phyloP scores from a whole-genome alignment of 225 moss, liverwort and hornwort genomes.

The Marchantia paleacea region DNA sequence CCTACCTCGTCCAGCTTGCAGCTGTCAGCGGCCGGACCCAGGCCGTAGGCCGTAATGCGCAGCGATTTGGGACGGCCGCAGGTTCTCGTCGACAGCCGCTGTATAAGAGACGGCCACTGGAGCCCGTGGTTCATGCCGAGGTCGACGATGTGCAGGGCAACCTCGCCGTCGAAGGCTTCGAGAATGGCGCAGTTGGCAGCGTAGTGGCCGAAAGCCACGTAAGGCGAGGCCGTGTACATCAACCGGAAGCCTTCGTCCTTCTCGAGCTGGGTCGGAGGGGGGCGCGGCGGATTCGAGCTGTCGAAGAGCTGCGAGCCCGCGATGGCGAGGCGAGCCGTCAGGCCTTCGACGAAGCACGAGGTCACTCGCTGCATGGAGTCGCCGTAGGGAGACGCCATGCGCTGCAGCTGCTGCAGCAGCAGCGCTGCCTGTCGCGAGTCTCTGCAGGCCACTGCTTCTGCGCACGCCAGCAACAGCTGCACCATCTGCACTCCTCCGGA shows the following conservation, averaged over 20 bases:
- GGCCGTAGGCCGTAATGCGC: constrained; percentile 34
- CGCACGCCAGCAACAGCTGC: constrained; percentile 38
- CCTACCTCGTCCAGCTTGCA: constrained; percentile 25
- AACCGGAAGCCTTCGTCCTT: constrained; percentile 31
- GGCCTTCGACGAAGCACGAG: constrained; percentile 36
- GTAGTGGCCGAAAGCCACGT: constrained; percentile 38
- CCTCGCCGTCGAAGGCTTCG: constrained; percentile 35
- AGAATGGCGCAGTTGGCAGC: constrained; percentile 34
- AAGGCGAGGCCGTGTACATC: constrained; percentile 23
- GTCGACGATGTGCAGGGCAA: constrained; percentile 34
- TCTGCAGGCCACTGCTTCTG: constrained; percentile 38
- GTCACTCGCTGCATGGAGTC: constrained; percentile 40
- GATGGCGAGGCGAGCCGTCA: constrained; percentile 22
- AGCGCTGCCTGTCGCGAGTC: constrained; percentile 30
- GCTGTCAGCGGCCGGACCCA: constrained; percentile 17
- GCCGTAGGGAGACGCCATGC: constrained; percentile 29
- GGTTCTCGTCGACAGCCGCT: constrained; percentile 23
- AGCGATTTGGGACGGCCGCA: constrained; percentile 31
- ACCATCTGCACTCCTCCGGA: constrained; percentile 38
- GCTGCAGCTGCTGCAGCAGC: constrained; percentile 33
- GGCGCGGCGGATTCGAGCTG: background rate
- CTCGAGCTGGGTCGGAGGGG: constrained; percentile 26
- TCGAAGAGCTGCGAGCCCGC: constrained; percentile 24
- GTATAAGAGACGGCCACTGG: constrained; percentile 40
- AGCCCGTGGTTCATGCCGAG: constrained; percentile 35